A percentile compares a stretch with the other conserved stretches of the same genome.
These are phyloP conservation scores for Cadophora sp. DNA, from an alignment of 2,329 filamentous ascomycete genomes.

Conservation along the genomic window DNA sequence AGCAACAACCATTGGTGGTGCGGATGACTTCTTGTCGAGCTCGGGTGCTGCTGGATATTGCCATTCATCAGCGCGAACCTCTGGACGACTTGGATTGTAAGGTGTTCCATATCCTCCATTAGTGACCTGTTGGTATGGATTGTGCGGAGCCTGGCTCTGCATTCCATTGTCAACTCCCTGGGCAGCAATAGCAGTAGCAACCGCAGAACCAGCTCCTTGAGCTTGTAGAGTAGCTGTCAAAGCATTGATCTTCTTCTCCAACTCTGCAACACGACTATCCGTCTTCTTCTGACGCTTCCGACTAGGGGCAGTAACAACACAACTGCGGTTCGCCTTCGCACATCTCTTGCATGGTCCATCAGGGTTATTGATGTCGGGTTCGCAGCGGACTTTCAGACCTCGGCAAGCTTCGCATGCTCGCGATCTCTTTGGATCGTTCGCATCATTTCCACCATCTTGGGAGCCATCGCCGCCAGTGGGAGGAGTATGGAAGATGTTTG, in stretches of 20 bases:
- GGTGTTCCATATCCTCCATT: conserved; percentile 40
- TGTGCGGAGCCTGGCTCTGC: conserved; percentile 22
- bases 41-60: conserved; percentile 40
- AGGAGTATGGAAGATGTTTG: conserved; percentile 40
- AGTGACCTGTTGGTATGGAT: conserved; percentile 45
- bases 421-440: conserved; percentile 45
- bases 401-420: conserved; percentile 53
- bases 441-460: conserved; percentile 31
- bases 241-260: conserved; percentile 52
- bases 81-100: conserved; percentile 34
- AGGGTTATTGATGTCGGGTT: conserved; percentile 45
- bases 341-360: conserved; percentile 50
- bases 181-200: conserved; percentile 4
- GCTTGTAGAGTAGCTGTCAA: conserved; percentile 49
- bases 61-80: conserved; percentile 39
- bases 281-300: conserved; percentile 53
- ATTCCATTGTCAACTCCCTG: conserved; percentile 10
- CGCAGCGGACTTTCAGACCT: conserved; percentile 51
- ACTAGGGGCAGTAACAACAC: conserved; percentile 50
- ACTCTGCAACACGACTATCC: conserved; percentile 52
- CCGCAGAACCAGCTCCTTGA: conserved; percentile 35
- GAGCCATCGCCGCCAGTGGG: conserved; percentile 32
- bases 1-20: conserved; percentile 45
- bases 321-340: conserved; percentile 48
- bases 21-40: conserved; percentile 35